phyloP scores from a whole-genome alignment of 2,329 filamentous ascomycete species.

The Emydomyces testavorans region DNA sequence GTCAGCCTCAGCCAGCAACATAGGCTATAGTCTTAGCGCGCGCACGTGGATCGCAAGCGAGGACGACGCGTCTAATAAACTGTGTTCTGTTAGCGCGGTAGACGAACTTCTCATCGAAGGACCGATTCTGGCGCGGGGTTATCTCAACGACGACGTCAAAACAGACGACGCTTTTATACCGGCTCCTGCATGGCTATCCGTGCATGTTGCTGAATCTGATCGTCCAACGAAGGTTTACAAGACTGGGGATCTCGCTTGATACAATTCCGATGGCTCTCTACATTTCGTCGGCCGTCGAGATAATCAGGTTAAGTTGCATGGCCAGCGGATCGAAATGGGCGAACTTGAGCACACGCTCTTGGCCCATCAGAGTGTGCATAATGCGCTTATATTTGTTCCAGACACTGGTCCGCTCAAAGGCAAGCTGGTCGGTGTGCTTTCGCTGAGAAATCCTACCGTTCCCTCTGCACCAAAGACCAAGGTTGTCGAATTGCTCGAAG shows the following conservation, averaged over 20 bases:
- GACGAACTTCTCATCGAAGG: conserved; percentile 35
- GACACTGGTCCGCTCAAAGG: conserved; percentile 26
- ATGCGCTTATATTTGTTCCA: conserved; percentile 28
- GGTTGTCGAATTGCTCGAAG: not conserved
- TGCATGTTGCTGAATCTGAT: conserved; percentile 20
- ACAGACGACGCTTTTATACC: conserved; percentile 18
- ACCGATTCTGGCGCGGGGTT: conserved; percentile 29
- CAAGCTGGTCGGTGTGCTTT: conserved; percentile 25
- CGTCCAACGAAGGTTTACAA: conserved; percentile 13
- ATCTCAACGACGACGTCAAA: conserved; percentile 22
- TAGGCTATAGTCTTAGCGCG: conserved; percentile 15
- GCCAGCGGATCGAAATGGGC: conserved; percentile 18
- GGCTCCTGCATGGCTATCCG: conserved; percentile 16
- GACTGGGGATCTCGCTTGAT: conserved; percentile 19
- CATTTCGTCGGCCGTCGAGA: conserved; percentile 22
- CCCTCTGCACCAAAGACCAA: not conserved
- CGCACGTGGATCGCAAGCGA: conserved; percentile 21
- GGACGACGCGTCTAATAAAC: conserved; percentile 20
- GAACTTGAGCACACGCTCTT: conserved; percentile 18
- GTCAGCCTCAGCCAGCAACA: not conserved
- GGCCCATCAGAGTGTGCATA: conserved; percentile 20
- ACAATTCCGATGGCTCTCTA: conserved; percentile 17
- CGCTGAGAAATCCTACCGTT: conserved; percentile 13
- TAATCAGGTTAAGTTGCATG: conserved; percentile 19
- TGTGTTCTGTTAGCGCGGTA: conserved; percentile 18